phyloP scores from a whole-genome alignment of 2,329 filamentous ascomycete species.

The Aspergillus puulaauensis region DNA sequence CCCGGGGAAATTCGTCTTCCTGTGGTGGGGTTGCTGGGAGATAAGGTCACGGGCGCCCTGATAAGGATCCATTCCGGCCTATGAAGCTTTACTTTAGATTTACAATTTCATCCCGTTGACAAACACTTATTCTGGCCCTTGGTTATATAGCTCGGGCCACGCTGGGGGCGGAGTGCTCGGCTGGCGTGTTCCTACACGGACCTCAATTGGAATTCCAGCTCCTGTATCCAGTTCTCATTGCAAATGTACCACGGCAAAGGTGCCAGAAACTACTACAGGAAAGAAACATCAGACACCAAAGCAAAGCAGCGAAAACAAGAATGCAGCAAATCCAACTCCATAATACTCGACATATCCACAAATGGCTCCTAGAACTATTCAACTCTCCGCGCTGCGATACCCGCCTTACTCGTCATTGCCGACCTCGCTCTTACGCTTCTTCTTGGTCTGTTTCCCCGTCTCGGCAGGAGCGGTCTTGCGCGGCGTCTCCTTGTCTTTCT shows the following conservation, averaged over 20 bases:
- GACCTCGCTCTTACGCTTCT: conserved; percentile 50
- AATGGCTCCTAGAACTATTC: not conserved
- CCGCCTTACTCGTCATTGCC: conserved; percentile 21
- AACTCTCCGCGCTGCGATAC: not conserved
- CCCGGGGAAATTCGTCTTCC: conserved; percentile 13
- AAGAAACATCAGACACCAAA: not conserved
- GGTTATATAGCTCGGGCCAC: not conserved
- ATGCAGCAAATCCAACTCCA: conserved; percentile 3
- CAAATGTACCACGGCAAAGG: not conserved
- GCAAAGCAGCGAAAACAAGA: not conserved
- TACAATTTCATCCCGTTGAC: conserved; percentile 3
- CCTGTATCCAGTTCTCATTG: not conserved
- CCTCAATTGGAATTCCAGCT: not conserved
- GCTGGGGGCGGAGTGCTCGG: not conserved
- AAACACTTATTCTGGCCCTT: not conserved
- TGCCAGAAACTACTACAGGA: not conserved
- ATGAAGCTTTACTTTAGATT: not conserved
- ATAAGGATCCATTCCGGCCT: conserved; percentile 17
- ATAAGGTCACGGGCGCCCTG: conserved; percentile 14
- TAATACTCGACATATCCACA: conserved; percentile 3
- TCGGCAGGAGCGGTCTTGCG: conserved; percentile 33
- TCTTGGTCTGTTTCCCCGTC: conserved; percentile 36
- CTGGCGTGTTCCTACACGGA: not conserved
- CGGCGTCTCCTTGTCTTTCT: conserved; percentile 30
- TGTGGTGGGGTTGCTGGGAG: conserved; percentile 17